These are phyloP conservation scores for Lentinula novae-zelandiae DNA, from an alignment of 1,284 basidiomycete genomes.

Conservation along the genomic window DNA sequence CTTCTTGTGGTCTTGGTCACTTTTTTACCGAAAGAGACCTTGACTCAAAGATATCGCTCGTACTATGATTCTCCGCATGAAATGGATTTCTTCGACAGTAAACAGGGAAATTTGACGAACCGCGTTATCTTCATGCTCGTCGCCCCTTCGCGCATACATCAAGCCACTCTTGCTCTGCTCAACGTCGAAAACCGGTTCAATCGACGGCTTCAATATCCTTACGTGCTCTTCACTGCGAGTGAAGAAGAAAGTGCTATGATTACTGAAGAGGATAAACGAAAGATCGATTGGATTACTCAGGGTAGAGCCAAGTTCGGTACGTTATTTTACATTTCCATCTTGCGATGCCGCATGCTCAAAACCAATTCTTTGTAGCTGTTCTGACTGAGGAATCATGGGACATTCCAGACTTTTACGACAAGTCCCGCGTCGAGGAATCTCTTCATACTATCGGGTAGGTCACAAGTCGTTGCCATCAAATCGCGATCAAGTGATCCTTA, in stretches of 20 bases:
- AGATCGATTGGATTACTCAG: conserved; percentile 24
- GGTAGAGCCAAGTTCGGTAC: conserved; percentile 24
- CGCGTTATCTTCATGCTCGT: conserved; percentile 26
- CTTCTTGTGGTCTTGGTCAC: not conserved
- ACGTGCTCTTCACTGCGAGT: conserved; percentile 24
- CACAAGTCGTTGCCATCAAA: not conserved
- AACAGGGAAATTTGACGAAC: conserved; percentile 15
- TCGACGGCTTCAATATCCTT: conserved; percentile 25
- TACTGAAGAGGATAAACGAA: conserved; percentile 20
- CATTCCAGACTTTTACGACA: conserved; percentile 20
- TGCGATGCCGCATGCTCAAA: not conserved
- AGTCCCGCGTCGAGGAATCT: conserved; percentile 20
- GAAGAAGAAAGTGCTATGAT: conserved; percentile 20
- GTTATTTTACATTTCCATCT: not conserved
- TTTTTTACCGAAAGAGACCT: conserved; percentile 3
- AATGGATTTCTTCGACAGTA: not conserved
- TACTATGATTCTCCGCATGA: conserved; percentile 9
- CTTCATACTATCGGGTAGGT: conserved; percentile 22
- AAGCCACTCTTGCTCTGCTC: conserved; percentile 24
- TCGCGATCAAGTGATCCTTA: not conserved
- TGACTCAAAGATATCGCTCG: conserved; percentile 2
- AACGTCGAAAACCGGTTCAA: conserved; percentile 29
- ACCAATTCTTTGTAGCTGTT: conserved; percentile 12
- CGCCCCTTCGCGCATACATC: conserved; percentile 21
- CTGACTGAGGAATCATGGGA: conserved; percentile 21